Percentiles rank a stretch among this genome's conserved stretches.
Conservation (phyloP, 345 rosid species). For the Geranium brycei region DNA sequence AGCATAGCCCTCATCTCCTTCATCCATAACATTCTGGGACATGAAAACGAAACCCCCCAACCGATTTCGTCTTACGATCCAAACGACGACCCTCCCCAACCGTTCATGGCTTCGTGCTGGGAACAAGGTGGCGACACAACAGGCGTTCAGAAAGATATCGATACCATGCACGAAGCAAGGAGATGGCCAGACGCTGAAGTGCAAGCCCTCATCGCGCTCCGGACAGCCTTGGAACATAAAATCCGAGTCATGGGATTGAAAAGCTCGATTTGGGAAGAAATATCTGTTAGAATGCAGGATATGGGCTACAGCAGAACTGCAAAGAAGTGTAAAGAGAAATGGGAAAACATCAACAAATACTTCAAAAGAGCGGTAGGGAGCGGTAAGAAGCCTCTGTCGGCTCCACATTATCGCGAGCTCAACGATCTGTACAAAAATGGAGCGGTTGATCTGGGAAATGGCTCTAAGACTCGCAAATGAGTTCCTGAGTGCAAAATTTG, state of each 20-base stretch:
- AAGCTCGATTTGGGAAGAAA: slow-evolving; percentile 48
- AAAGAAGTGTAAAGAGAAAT: slow-evolving; percentile 71
- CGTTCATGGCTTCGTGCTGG: too few relatives aligned
- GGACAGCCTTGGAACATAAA: slow-evolving; percentile 37
- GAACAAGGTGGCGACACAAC: too few relatives aligned
- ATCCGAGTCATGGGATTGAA: slow-evolving; percentile 21
- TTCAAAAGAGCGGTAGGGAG: slow-evolving; percentile 35
- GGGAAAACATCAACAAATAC: slow-evolving; percentile 78
- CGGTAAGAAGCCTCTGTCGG: slow-evolving; percentile 21
- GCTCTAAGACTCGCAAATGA: too few relatives aligned
- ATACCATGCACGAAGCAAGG: not conserved
- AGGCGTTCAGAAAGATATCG: too few relatives aligned
- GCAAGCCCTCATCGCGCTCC: slow-evolving; percentile 45
- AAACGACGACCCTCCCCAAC: not conserved
- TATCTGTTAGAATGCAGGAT: slow-evolving; percentile 40
- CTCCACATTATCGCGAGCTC: too few relatives aligned
- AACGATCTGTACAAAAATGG: too few relatives aligned
- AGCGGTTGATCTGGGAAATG: too few relatives aligned
- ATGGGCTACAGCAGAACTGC: slow-evolving; percentile 52
- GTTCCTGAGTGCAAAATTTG: too few relatives aligned
- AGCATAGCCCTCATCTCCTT: slow-evolving; percentile 49
- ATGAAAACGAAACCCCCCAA: slow-evolving; percentile 10
- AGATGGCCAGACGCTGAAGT: slow-evolving; percentile 78
- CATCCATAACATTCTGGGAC: slow-evolving; percentile 36
- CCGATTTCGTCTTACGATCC: slow-evolving; percentile 1